Evolutionary conservation across 164 flowering plant species (phyloP).

Genomic region (Tinospora cordifolia): DNA sequence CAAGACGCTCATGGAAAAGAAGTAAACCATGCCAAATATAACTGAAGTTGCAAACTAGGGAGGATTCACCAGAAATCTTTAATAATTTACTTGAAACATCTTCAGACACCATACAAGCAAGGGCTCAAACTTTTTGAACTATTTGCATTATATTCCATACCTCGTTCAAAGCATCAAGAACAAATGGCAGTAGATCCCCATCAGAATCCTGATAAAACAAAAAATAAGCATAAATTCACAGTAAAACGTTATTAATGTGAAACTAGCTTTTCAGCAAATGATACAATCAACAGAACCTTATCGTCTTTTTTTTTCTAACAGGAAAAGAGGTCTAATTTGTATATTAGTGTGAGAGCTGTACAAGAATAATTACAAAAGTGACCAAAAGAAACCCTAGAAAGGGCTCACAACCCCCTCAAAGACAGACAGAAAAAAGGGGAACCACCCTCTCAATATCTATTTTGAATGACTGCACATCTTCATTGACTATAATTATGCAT

Average conservation of each 20-base stretch:
- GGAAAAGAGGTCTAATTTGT: no score
- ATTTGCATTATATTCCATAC: conserved; percentile 30
- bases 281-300: background rate
- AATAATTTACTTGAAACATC: background rate
- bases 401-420: no score
- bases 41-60: background rate
- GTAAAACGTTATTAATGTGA: background rate
- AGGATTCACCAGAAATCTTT: no score
- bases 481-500: background rate
- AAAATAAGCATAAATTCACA: background rate
- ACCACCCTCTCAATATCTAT: no score
- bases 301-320: no score
- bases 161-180: conserved; percentile 96
- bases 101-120: background rate
- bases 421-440: no score
- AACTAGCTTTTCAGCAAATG: background rate
- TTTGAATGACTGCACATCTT: background rate
- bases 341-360: no score
- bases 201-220: conserved; percentile 63
- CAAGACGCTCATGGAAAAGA: background rate
- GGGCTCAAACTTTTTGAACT: background rate
- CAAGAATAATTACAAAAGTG: no score
- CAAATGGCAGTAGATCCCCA: conserved; percentile 81
- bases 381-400: no score
- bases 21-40: background rate